Base-by-base conservation (phyloP, 768 basidiomycete species). In the Pulveroboletus sp. region DNA sequence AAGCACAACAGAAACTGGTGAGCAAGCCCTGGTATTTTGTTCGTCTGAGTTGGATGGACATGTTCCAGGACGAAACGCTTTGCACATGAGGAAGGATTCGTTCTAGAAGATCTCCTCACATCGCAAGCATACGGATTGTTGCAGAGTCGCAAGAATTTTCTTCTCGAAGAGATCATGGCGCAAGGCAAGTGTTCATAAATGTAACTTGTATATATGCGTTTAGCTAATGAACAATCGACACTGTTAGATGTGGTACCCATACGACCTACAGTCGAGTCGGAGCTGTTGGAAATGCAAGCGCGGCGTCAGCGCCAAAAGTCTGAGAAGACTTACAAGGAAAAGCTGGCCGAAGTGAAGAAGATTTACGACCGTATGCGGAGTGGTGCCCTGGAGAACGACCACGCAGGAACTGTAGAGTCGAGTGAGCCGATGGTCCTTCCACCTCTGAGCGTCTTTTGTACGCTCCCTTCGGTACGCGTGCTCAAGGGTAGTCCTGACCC, bases 301-400 rank as follows among this genome's bases (percentile, higher is more conserved):
- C 61, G 47, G 2, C 66, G 55, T 5, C 40, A 52, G 21, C 65
- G 66, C 19, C 64, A 66, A 20, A 50, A 57, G 17, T 61, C 61
- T 1, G 70, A 71, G 46, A 47, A 23, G 1, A 47, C 51, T 3
- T 66, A 68, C 45, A 47, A 50, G 47, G 47, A 55, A 38, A 61
- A 61, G 34, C 59, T 73, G 24, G 43, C 56, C 7, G 71, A 70
- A 31, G 63, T 82, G 11, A 69, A 67, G 44, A 63, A 65, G 40
- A 66, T 78, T 44, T 76, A 83, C 47, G 64, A 76, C 38, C 65
- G 69, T 38, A 70, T 85, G 25, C 70, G 73, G 29, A 69, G 71
- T 1, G 64, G 68, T 23, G 50, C 55, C 1, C 16, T 49, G 12
- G 17, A n/a, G 10, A 17, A 12, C 13, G 1, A 16, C 16, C 1